A percentile compares a stretch with the other conserved stretches of the same genome.
These are phyloP conservation scores for Melanogaster broomeanus DNA, from an alignment of 768 basidiomycete species.

Conservation along the genomic window DNA sequence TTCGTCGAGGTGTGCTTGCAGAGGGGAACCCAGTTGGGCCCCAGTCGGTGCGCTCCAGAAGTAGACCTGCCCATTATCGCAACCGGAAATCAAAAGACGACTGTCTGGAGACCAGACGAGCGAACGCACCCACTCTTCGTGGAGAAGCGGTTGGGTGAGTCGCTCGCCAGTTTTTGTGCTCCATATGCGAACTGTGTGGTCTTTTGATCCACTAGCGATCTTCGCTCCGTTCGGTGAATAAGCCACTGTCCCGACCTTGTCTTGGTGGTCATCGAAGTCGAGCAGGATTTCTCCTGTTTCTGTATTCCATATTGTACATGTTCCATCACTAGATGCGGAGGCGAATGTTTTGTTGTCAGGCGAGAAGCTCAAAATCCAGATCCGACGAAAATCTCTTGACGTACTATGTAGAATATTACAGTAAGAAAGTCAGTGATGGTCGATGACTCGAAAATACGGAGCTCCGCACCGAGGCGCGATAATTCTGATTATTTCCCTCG, in stretches of 20 bases:
- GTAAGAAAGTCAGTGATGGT: no score
- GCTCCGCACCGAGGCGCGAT: neutral
- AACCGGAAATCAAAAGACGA: neutral
- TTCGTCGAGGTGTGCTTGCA: neutral
- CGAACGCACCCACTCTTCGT: neutral
- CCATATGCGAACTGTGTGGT: conserved; percentile 5
- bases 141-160: neutral
- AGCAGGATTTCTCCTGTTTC: neutral
- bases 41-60: neutral
- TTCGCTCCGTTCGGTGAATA: conserved; percentile 46
- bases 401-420: no score
- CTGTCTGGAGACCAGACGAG: neutral
- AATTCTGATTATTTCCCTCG: conserved; percentile 26
- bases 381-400: no score
- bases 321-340: conserved; percentile 4
- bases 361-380: conserved; percentile 9
- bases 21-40: neutral
- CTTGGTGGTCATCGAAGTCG: neutral
- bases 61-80: neutral
- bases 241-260: conserved; percentile 19
- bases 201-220: conserved; percentile 29
- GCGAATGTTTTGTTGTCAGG: conserved; percentile 9
- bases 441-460: no score
- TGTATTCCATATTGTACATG: neutral
- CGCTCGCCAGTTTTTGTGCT: neutral